Evolutionary conservation across 2,329 filamentous ascomycete species (phyloP), one percentile per base, ranked within the genome.

Genomic region (Microdochium bolleyi): DNA sequence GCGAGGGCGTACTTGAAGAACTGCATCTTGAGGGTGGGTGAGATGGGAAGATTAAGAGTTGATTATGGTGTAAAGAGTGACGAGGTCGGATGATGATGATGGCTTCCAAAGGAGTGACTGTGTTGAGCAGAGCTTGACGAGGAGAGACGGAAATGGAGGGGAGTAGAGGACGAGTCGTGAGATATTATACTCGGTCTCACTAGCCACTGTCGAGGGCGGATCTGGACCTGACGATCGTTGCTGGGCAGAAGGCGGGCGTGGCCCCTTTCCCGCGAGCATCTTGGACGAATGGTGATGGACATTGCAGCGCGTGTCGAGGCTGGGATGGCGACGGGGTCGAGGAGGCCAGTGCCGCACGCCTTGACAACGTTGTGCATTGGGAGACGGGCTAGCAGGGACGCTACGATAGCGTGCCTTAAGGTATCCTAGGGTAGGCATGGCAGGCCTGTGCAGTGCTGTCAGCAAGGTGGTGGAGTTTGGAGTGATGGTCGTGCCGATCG

Each of bases 1-100:
- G 61, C 61, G 49, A 66, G 55, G 52, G 59, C 57, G 59, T 64
- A 58, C 53, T 53, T 66, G 52, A 60, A 56, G 64, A 67, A 65
- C 60, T 64, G 63, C 65, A 67, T 67, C 54, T 54, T 66, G 57
- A 49, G 53, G 53, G 54, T 55, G 52, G 50, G 49, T 52, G 49
- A 34, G 51, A 48, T 37, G 49, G 24, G 46, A 53, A 21, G 24
- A 50, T 48, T 27, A 19, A n/a, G 24, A 49, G 27, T 9, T 48
- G 11, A 22, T 30, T 49, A 7, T 48, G 5, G 8, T 7, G 44
- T 48, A 48, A 48, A 48, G 44, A 48, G 24, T 48, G 44, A 48
- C 44, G 44, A 48, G 34, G 44, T 48, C 44, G 44, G 44, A 10
- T 22, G 19, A 5, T 5, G 27, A 30, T 30, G 44, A 16, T 21